Conservation (phyloP, 371 early-diverging fungal genomes). For the Saksenaea vasiformis region DNA sequence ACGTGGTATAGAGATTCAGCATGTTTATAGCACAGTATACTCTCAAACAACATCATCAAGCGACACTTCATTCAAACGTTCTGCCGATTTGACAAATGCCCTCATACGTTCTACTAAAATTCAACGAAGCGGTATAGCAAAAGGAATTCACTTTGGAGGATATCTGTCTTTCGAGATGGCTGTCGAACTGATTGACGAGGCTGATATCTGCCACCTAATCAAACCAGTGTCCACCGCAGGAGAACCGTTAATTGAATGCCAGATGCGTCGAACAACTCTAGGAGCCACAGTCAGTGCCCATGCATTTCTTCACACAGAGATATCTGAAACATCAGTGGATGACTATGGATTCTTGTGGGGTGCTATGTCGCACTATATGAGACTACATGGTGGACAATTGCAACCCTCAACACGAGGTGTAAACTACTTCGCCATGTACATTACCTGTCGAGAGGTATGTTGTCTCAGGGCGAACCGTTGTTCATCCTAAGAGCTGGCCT, state of each 20-base stretch:
- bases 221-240: neutral
- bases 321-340: neutral
- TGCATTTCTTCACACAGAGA: neutral
- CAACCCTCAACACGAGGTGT: neutral
- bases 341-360: neutral
- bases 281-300: neutral
- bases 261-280: neutral
- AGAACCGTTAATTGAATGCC: neutral
- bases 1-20: neutral
- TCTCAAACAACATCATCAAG: neutral
- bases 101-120: neutral
- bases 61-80: neutral
- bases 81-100: neutral
- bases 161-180: neutral
- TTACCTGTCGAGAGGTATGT: neutral
- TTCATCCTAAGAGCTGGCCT: neutral
- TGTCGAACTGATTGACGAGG: neutral
- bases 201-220: neutral
- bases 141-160: neutral
- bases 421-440: neutral
- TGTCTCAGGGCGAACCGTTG: neutral
- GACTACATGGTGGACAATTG: neutral
- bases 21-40: neutral
- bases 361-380: neutral
- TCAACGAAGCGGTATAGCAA: neutral